A percentile compares a stretch with the other conserved stretches of the same genome.
Evolutionary conservation across 805 yeast species (phyloP).

Genomic region (Kodamaea kaohsiungensis): DNA sequence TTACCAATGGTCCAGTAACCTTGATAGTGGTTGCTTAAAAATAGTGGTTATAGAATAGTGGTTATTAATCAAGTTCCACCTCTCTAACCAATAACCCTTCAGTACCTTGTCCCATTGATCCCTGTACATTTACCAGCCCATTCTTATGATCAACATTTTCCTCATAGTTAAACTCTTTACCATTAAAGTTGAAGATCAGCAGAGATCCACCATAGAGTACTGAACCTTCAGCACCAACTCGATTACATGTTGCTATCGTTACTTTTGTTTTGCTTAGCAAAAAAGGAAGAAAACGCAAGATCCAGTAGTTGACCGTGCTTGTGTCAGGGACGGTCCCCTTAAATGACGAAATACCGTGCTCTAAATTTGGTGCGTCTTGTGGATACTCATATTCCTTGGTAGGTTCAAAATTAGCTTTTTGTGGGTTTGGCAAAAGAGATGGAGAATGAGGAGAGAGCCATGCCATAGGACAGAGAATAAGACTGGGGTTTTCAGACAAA

Average conservation of each 20-base stretch:
- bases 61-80: slow-evolving; percentile 31
- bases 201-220: slow-evolving; percentile 70
- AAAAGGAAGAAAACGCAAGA: slow-evolving; percentile 66
- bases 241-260: slow-evolving; percentile 59
- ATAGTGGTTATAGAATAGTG: too few relatives aligned
- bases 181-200: slow-evolving; percentile 54
- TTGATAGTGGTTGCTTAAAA: too few relatives aligned
- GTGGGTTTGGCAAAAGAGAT: slow-evolving; percentile 16
- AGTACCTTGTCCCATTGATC: slow-evolving; percentile 59
- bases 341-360: slow-evolving; percentile 1
- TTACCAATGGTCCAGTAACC: too few relatives aligned
- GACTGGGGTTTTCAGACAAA: slow-evolving; percentile 44
- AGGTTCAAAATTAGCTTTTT: slow-evolving; percentile 4
- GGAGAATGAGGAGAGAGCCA: slow-evolving; percentile 69
- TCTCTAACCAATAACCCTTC: slow-evolving; percentile 69
- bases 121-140: slow-evolving; percentile 53
- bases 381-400: slow-evolving; percentile 1
- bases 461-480: slow-evolving; percentile 81
- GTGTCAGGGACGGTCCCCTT: slow-evolving; percentile 43
- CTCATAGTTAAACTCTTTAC: slow-evolving; percentile 18
- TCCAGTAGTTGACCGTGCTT: slow-evolving; percentile 70
- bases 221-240: slow-evolving; percentile 76
- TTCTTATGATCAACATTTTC: slow-evolving; percentile 41
- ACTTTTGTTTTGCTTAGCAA: slow-evolving; percentile 29
- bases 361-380: neutral